Base-by-base conservation (phyloP, 768 basidiomycete genomes). In the Austroboletus eburneus region DNA sequence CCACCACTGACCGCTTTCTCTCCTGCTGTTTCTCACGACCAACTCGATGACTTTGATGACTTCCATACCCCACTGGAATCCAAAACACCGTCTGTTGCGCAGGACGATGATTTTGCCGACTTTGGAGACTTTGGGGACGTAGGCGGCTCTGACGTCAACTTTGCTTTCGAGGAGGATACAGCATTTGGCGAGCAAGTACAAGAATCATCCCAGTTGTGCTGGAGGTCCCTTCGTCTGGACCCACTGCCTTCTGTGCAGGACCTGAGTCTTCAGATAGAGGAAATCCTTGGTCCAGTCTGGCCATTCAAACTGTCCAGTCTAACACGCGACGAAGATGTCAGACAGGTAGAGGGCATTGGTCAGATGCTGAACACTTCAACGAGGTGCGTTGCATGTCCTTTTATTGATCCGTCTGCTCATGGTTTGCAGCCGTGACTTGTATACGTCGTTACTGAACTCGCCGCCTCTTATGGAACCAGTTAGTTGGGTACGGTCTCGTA, bases 401-500 rank as follows among this genome's bases (percentile, higher is more conserved):
- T 55, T 55, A 45, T 46, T 60, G 55, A 50, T 52, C 51, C 27
- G 12, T 27, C 50, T 44, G 38, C 58, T 57, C 45, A 57, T 50
- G 24, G 33, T 9, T 45, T 46, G 36, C 33, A 95, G 93, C 65
- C 91, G 91, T 39, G 77, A 85, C 50, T 67, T 91, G 43, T 91
- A 91, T 66, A 80, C 81, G 46, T 72, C 76, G 49, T 74, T 94
- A 16, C 62, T 90, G 32, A 76, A 85, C 52, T 76, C 83, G 1
- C 81, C 86, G 2, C 84, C 88, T 27, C 78, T 83, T 9, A 84
- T 79, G 37, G 83, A 86, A 62, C 85, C 89, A n/a, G 83, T 91
- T 43, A 94, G 90, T 57, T 97, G 94, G 94, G 93, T 83, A 42
- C 84, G 91, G 39, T 95, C 92, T 46, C 80, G 88, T 36, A 92